Conservation (phyloP, 2,329 filamentous ascomycete genomes). For the Epichloe aotearoae region DNA sequence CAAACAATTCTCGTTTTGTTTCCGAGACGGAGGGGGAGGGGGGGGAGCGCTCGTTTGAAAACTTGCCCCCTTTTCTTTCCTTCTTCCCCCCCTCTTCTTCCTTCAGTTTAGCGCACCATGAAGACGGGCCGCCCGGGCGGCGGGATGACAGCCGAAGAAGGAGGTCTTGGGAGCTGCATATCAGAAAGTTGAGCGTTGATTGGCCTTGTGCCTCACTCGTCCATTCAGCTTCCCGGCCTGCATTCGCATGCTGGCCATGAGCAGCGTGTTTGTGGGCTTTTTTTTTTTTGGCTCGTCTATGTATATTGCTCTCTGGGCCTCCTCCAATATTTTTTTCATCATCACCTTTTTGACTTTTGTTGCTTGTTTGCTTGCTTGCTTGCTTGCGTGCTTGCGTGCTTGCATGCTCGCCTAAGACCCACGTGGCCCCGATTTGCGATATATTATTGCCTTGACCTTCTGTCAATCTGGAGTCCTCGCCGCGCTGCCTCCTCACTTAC, state of each 20-base stretch:
- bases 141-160: constrained; percentile 3
- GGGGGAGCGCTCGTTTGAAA: too few relatives aligned
- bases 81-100: too few relatives aligned
- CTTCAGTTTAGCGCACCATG: background rate
- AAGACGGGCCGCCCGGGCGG: constrained; percentile 5
- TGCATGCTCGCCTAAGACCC: background rate
- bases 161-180: constrained; percentile 4
- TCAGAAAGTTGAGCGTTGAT: background rate
- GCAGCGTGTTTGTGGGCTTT: too few relatives aligned
- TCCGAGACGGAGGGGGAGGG: too few relatives aligned
- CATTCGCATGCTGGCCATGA: background rate
- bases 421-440: background rate
- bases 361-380: background rate
- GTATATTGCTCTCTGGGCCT: constrained; percentile 1
- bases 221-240: background rate
- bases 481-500: too few relatives aligned
- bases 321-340: background rate
- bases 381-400: background rate
- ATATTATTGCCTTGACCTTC: too few relatives aligned
- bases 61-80: too few relatives aligned
- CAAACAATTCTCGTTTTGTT: background rate
- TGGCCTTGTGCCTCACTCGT: background rate
- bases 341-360: background rate
- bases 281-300: background rate
- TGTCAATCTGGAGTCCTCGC: too few relatives aligned